Conservation (phyloP, 2,329 filamentous ascomycete genomes). For the Pseudomassariella vexata region DNA sequence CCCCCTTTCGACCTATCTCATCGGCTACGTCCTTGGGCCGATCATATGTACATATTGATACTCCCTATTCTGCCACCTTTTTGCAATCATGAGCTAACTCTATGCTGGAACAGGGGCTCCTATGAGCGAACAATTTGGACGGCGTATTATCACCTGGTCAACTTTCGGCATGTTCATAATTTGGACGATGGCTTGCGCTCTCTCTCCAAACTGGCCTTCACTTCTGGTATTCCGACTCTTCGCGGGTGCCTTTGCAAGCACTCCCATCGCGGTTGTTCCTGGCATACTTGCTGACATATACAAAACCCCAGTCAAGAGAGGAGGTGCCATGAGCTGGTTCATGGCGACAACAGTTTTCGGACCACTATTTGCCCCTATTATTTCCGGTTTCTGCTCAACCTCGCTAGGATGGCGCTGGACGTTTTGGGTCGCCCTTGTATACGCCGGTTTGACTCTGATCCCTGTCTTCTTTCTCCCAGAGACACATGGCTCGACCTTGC, state of each 20-base stretch:
- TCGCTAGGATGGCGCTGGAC: constrained; percentile 63
- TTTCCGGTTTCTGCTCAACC: constrained; percentile 55
- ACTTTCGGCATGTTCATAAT: constrained; percentile 43
- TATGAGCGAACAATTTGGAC: constrained; percentile 59
- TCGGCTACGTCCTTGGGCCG: constrained; percentile 56
- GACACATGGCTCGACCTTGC: constrained; percentile 54
- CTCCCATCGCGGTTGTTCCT: constrained; percentile 56
- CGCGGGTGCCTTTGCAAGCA: constrained; percentile 47
- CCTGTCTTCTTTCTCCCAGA: constrained; percentile 60
- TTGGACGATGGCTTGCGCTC: constrained; percentile 50
- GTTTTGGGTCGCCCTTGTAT: constrained; percentile 65
- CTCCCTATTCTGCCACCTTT: too few relatives aligned
- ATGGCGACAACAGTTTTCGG: constrained; percentile 63
- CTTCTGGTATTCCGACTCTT: constrained; percentile 51
- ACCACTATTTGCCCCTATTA: constrained; percentile 59
- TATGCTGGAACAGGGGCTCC: constrained; percentile 50
- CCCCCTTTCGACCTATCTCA: constrained; percentile 57
- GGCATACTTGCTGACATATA: constrained; percentile 65
- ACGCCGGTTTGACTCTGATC: constrained; percentile 57
- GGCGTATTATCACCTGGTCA: constrained; percentile 37
- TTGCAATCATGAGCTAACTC: background rate
- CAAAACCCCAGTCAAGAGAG: constrained; percentile 46
- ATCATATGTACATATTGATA: constrained; percentile 16
- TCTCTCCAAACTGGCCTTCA: constrained; percentile 45
- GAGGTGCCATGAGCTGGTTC: constrained; percentile 57